A percentile compares a stretch with the other conserved stretches of the same genome.
Conservation (phyloP, 345 rosid genomes). For the Gossypium raimondii region DNA sequence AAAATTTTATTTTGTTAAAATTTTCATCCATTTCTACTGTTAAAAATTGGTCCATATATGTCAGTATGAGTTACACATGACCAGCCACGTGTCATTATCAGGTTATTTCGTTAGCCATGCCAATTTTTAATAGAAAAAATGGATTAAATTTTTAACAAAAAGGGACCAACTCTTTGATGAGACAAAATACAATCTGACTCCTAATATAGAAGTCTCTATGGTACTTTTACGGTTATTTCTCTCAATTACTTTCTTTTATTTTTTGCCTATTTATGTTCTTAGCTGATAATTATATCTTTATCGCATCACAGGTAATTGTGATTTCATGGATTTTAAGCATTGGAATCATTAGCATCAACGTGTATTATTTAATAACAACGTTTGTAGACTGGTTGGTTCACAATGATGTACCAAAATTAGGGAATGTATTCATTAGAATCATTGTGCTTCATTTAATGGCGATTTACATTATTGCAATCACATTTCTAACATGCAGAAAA, state of each 20-base stretch:
- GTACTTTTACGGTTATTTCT: background rate
- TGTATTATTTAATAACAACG: slow-evolving; percentile 50
- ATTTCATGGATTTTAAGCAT: slow-evolving; percentile 55
- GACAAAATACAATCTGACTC: too few species aligned
- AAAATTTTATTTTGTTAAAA: background rate
- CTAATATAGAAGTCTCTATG: too few species aligned
- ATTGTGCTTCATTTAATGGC: slow-evolving; percentile 53
- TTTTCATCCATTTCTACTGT: too few species aligned
- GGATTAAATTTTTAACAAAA: too few species aligned
- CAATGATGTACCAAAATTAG: slow-evolving; percentile 13
- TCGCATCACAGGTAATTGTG: slow-evolving; percentile 35
- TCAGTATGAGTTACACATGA: too few species aligned
- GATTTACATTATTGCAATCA: slow-evolving; percentile 37
- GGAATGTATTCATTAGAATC: too few species aligned
- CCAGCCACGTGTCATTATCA: too few species aligned
- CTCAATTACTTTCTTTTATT: background rate
- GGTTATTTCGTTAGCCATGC: too few species aligned
- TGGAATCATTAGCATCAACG: slow-evolving; percentile 51
- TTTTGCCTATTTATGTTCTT: background rate
- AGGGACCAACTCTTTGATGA: too few species aligned
- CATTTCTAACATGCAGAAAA: slow-evolving; percentile 45
- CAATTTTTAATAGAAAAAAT: too few species aligned
- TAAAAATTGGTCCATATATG: too few species aligned
- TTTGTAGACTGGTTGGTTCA: slow-evolving; percentile 49
- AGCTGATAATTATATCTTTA: background rate